These are phyloP conservation scores for Prunus yedoensis DNA, from an alignment of 331 rosid species.

Conservation along the genomic window DNA sequence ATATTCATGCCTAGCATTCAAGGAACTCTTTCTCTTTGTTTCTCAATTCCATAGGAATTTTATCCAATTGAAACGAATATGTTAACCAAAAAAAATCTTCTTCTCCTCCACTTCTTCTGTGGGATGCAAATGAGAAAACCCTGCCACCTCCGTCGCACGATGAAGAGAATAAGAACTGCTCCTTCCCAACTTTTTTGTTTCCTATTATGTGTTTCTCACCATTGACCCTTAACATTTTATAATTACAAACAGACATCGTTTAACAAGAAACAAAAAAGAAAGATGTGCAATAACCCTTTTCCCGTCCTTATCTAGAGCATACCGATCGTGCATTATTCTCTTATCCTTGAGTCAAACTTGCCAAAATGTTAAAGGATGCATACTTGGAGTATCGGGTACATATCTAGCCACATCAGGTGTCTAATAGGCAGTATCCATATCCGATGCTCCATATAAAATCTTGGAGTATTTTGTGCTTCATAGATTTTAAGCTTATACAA, in stretches of 20 bases:
- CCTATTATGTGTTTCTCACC: background rate
- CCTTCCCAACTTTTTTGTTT: background rate
- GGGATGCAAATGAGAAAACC: background rate
- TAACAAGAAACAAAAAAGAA: background rate
- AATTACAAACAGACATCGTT: background rate
- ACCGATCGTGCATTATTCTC: background rate
- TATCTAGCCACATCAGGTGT: background rate
- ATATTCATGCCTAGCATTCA: background rate
- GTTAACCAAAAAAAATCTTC: background rate
- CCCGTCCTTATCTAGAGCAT: background rate
- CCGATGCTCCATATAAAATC: background rate
- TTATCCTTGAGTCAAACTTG: background rate
- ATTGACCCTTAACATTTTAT: background rate
- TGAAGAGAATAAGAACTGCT: background rate
- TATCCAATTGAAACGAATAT: background rate
- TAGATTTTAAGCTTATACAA: background rate
- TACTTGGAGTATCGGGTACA: background rate
- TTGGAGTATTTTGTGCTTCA: background rate
- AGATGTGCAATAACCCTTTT: background rate
- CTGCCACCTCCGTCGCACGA: background rate
- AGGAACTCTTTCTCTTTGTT: background rate
- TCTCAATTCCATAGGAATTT: background rate
- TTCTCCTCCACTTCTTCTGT: background rate
- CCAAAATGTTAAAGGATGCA: background rate
- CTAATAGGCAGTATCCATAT: background rate